phyloP scores from a whole-genome alignment of 2,329 filamentous ascomycete species.

The Paecilomyces sp. region DNA sequence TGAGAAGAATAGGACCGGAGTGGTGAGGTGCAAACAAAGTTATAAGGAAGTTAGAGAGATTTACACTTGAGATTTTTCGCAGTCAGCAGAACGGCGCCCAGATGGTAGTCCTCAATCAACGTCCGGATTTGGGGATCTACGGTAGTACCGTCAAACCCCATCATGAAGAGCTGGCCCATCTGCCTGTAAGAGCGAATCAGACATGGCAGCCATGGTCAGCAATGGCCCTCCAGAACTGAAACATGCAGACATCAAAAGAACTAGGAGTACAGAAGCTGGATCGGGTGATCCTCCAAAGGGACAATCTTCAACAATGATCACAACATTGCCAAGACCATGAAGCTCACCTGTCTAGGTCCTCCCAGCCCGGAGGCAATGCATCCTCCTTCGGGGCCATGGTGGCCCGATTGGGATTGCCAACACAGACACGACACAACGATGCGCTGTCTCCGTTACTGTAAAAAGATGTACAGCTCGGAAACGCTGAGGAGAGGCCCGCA shows the following conservation, averaged over 20 bases:
- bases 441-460: not conserved
- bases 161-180: constrained; percentile 56
- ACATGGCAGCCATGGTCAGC: constrained; percentile 55
- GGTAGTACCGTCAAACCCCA: constrained; percentile 60
- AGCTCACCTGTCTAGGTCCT: constrained; percentile 33
- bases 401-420: constrained; percentile 14
- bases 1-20: constrained; percentile 2
- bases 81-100: constrained; percentile 71
- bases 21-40: not conserved
- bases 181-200: constrained; percentile 63
- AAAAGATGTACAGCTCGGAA: not conserved
- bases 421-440: not conserved
- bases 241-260: not conserved
- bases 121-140: constrained; percentile 57
- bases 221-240: constrained; percentile 36
- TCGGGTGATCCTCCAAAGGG: constrained; percentile 17
- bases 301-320: constrained; percentile 33
- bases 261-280: constrained; percentile 56
- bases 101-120: constrained; percentile 61
- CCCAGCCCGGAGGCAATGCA: constrained; percentile 33
- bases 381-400: constrained; percentile 35
- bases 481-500: not conserved
- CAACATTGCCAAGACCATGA: constrained; percentile 12
- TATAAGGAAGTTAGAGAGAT: constrained; percentile 28
- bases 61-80: constrained; percentile 61